Conservation (phyloP, 148 eudicot genomes). For the Simmondsia chinensis region DNA sequence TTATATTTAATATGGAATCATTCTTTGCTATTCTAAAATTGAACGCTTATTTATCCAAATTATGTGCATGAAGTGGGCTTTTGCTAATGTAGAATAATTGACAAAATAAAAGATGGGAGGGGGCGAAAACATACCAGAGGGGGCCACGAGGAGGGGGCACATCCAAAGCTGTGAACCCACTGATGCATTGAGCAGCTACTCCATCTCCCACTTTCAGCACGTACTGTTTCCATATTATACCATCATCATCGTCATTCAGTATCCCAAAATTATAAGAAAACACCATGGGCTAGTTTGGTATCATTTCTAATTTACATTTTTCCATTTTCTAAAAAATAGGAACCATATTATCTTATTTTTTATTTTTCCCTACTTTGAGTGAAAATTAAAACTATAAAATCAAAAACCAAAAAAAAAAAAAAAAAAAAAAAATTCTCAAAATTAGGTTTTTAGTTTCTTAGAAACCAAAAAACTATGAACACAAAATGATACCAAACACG, state of each 20-base stretch:
- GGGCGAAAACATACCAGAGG: slow-evolving; percentile 46
- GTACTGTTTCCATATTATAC: slow-evolving; percentile 35
- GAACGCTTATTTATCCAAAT: not conserved
- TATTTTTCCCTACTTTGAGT: too few relatives aligned
- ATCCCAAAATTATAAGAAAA: not conserved
- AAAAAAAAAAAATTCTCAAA: too few relatives aligned
- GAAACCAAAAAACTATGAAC: too few relatives aligned
- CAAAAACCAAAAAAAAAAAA: too few relatives aligned
- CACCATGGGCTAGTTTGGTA: not conserved
- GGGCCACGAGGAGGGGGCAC: slow-evolving; percentile 93
- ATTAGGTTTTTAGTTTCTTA: too few relatives aligned
- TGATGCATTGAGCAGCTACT: slow-evolving; percentile 67
- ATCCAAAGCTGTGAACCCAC: slow-evolving; percentile 82
- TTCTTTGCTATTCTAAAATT: too few relatives aligned
- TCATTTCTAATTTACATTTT: not conserved
- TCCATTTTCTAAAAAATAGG: not conserved
- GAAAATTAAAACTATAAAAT: too few relatives aligned
- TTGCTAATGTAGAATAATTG: not conserved
- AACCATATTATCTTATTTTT: too few relatives aligned
- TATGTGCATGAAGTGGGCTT: not conserved
- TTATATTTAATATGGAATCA: too few relatives aligned
- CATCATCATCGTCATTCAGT: not conserved
- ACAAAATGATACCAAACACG: too few relatives aligned
- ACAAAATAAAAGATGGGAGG: not conserved
- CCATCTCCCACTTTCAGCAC: slow-evolving; percentile 80